Evolutionary conservation across 371 early-diverging fungal genomes (phyloP), one percentile per base, ranked within the genome.

Genomic region (Saksenaea vasiformis): DNA sequence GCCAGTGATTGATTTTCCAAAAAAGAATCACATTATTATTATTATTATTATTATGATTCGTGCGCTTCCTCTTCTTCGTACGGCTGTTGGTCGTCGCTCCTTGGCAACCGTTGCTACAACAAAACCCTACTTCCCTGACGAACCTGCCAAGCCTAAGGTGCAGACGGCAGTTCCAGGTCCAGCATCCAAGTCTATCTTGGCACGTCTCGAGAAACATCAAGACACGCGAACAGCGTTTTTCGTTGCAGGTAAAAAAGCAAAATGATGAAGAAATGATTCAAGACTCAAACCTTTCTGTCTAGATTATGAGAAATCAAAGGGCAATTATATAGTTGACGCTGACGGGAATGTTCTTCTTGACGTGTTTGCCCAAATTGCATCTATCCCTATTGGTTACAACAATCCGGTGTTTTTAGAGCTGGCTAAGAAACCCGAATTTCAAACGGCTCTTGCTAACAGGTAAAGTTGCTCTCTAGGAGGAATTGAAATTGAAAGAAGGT

Each of bases 341-440:
- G 92, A 91, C 66, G 92, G 92, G 51, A 91, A 91, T 61, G 73
- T 68, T 2, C 66, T 85, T 56, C 71, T 91, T 47, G 92, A 91
- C 60, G 68, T 91, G 47, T 90, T 84, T 77, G 87, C 87, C 54
- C 91, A 91, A 72, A 90, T 90, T 34, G 87, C 92, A n/a, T 90
- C 91, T 26, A 85, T 91, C 39, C 91, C 92, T 22, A 64, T 91
- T 28, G 92, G 92, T 2, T 91, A 91, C 77, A 91, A 91, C 68
- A 84, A 85, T 68, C 82, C 85, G 56, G 83, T 83, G 0, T 68
- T 91, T n/a, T 75, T 88, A n/a, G 73, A 82, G 13, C 80, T 86
- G 10, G 78, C 85, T 15, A 72, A 82, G 10, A 70, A 76, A 28
- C 83, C 83, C 44, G 82, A 81, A 43, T 85, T 85, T 65, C 82